phyloP scores from a whole-genome alignment of 495 filamentous ascomycete genomes.

The Daldinia childiae region DNA sequence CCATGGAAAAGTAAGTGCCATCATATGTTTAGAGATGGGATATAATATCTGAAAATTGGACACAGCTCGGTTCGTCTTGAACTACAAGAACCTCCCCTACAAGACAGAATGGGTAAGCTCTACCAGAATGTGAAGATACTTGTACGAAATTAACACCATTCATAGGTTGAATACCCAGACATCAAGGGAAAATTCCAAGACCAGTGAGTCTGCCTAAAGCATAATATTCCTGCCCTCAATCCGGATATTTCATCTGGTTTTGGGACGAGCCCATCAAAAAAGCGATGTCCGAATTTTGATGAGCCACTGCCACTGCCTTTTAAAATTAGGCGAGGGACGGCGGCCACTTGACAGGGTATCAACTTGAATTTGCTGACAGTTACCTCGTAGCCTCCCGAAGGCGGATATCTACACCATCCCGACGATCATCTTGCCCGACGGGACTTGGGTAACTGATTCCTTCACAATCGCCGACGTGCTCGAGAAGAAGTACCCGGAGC shows the following conservation, averaged over 20 bases:
- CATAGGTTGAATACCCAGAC: conserved; percentile 66
- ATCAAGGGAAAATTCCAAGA: conserved; percentile 59
- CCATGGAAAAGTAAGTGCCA: conserved; percentile 66
- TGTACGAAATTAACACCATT: not conserved
- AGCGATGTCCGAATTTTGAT: not conserved
- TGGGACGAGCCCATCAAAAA: too few relatives aligned
- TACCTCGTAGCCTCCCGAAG: conserved; percentile 46
- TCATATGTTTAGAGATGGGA: not conserved
- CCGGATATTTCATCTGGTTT: not conserved
- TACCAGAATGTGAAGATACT: not conserved
- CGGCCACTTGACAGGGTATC: not conserved
- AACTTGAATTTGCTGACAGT: conserved; percentile 27
- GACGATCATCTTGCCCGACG: conserved; percentile 60
- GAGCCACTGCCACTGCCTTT: not conserved
- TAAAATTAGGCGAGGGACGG: not conserved
- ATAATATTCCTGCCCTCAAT: not conserved
- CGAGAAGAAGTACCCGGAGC: conserved; percentile 62
- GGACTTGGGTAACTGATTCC: conserved; percentile 66
- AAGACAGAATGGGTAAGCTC: conserved; percentile 66
- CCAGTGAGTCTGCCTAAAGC: conserved; percentile 46
- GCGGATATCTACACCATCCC: conserved; percentile 62
- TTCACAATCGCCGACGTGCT: conserved; percentile 61
- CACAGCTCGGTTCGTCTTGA: conserved; percentile 65
- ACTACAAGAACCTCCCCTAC: conserved; percentile 71
- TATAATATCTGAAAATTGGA: not conserved